Evolutionary conservation across 768 basidiomycete species (phyloP).

Genomic region (Tremella fuciformis): DNA sequence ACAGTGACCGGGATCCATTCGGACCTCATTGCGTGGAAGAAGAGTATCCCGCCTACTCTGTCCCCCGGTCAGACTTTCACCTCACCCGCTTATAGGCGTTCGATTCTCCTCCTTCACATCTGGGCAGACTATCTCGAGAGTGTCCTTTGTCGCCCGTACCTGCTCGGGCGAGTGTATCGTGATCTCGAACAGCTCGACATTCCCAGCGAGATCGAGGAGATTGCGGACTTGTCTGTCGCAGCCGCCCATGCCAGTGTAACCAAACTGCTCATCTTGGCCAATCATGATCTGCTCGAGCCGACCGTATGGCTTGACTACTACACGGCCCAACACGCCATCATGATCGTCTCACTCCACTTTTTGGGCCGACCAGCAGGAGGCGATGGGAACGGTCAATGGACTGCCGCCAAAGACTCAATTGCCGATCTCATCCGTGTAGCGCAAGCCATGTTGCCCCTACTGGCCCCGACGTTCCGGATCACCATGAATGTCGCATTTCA

Average conservation of each 20-base stretch:
- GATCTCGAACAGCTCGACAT: background rate
- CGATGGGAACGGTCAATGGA: too few species aligned
- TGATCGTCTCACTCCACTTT: conserved; percentile 15
- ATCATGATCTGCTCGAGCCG: conserved; percentile 4
- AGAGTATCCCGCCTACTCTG: background rate
- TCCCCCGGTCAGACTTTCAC: too few species aligned
- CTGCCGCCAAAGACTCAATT: background rate
- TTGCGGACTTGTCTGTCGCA: too few species aligned
- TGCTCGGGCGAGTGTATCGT: background rate
- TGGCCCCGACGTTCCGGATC: conserved; percentile 17
- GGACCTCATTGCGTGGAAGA: conserved; percentile 12
- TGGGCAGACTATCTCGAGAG: conserved; percentile 8
- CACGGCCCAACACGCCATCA: conserved; percentile 15
- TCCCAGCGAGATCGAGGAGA: too few species aligned
- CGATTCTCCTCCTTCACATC: background rate
- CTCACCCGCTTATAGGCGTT: background rate
- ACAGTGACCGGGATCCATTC: background rate
- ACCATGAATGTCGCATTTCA: conserved; percentile 22
- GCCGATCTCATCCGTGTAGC: background rate
- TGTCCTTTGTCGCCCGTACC: background rate
- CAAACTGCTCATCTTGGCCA: too few species aligned
- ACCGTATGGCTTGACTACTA: conserved; percentile 18
- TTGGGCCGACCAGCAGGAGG: conserved; percentile 10
- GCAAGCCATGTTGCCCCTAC: conserved; percentile 2
- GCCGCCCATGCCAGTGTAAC: too few species aligned